phyloP scores from a whole-genome alignment of 257 asterid species.

The Euphrasia confusa region DNA sequence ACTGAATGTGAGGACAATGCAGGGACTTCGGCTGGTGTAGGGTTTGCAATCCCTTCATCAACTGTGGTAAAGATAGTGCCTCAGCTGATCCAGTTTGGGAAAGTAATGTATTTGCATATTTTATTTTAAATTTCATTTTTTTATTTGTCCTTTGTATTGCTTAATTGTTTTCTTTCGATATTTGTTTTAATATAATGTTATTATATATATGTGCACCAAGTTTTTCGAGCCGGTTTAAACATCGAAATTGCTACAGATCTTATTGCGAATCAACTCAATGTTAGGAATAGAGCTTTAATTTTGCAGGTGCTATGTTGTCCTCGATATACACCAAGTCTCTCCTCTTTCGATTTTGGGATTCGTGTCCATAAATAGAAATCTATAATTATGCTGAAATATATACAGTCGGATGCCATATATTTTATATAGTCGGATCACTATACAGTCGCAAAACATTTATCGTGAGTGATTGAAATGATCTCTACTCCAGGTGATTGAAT shows the following conservation, averaged over 20 bases:
- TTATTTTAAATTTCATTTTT: background rate
- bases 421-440: too few species aligned
- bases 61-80: constrained; percentile 87
- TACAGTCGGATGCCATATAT: too few species aligned
- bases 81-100: constrained; percentile 81
- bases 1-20: background rate
- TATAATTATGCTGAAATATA: too few species aligned
- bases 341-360: too few species aligned
- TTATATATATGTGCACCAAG: constrained; percentile 28
- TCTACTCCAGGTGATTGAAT: too few species aligned
- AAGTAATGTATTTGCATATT: constrained; percentile 37
- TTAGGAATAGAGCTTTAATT: constrained; percentile 83
- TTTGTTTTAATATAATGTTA: background rate
- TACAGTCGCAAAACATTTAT: too few species aligned
- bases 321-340: constrained; percentile 6
- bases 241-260: constrained; percentile 74
- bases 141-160: background rate
- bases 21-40: constrained; percentile 98
- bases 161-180: background rate
- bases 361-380: too few species aligned
- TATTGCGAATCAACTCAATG: constrained; percentile 85
- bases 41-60: constrained; percentile 92
- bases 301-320: constrained; percentile 46
- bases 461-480: too few species aligned
- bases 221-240: constrained; percentile 74